Base-by-base conservation (phyloP, 306 rosid species). In the Ormosia emarginata region DNA sequence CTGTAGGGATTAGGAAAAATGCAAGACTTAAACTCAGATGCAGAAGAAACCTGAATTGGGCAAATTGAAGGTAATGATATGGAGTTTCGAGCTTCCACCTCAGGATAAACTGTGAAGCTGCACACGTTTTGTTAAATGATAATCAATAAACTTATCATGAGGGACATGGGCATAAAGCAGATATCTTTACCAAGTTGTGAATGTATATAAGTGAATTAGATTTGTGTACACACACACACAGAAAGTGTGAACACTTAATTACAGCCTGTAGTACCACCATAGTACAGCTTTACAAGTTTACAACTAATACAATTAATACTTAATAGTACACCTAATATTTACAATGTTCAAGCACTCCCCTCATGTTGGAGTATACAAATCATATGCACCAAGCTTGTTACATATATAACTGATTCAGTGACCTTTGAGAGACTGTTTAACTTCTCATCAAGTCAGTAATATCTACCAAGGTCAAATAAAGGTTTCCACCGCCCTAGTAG, bases 71-170 rank as follows among this genome's bases (percentile, higher is more conserved):
- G 99, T 77, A 93, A 84, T 40, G 80, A 65, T 78, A 93, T 79
- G 79, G 92, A 88, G 89, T 91, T 95, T 88, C 99, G 91, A 47
- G 97, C 92, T 88, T 95, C 98, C 78, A 95, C 85, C 87, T 93
- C 98, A 15, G 98, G 99, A 89, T 89, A 92, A 78, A 90, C 92
- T 70, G 85, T 84, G 85, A 91, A 95, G 85, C 99, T 95, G 93
- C 85, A 89, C 39, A 79, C 4, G 55, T 66, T 81, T 57, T 72
- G 52, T 79, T 63, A 81, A 80, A 55, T 41, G 66, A 68, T 71
- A 71, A 50, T 55, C 30, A 76, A 72, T 67, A 79, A 67, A 56
- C 32, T 24, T 6, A 56, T 40, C 68, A 44, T 65, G 65, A 71
- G 74, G 14, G 14, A 55, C 47, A 67, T n/a, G 47, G 50, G 77